Evolutionary conservation across 306 rosid genomes (phyloP).

Genomic region (Begonia peltatifolia): DNA sequence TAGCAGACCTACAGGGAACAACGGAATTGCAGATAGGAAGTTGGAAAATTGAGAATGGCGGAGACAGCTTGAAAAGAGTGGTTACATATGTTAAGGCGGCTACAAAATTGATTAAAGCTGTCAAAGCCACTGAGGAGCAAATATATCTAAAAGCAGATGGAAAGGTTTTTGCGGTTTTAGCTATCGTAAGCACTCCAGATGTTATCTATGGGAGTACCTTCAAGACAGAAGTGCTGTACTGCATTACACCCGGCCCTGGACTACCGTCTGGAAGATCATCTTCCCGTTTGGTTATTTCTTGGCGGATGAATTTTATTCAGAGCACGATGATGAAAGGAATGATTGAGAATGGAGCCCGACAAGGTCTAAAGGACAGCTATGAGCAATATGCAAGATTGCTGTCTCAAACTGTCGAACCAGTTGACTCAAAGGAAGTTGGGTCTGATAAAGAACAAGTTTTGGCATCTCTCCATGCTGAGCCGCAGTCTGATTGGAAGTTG

Average conservation of each 20-base stretch:
- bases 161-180: constrained; percentile 41
- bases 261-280: constrained; percentile 36
- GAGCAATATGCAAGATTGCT: constrained; percentile 34
- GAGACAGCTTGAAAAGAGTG: constrained; percentile 38
- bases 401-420: constrained; percentile 10
- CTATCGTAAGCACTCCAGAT: constrained; percentile 58
- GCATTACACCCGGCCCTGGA: constrained; percentile 55
- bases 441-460: constrained; percentile 38
- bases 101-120: constrained; percentile 49
- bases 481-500: constrained; percentile 44
- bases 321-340: constrained; percentile 69
- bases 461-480: constrained; percentile 34
- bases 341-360: constrained; percentile 59
- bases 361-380: constrained; percentile 69
- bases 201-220: constrained; percentile 76
- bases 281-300: constrained; percentile 53
- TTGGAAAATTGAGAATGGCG: constrained; percentile 64
- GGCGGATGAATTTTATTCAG: constrained; percentile 57
- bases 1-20: constrained; percentile 51
- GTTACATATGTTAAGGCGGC: constrained; percentile 54
- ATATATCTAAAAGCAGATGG: constrained; percentile 44
- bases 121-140: constrained; percentile 71
- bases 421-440: constrained; percentile 28
- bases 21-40: constrained; percentile 49
- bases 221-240: constrained; percentile 61